phyloP scores from a whole-genome alignment of 495 filamentous ascomycete species.

The Penicillium egyptiacum region DNA sequence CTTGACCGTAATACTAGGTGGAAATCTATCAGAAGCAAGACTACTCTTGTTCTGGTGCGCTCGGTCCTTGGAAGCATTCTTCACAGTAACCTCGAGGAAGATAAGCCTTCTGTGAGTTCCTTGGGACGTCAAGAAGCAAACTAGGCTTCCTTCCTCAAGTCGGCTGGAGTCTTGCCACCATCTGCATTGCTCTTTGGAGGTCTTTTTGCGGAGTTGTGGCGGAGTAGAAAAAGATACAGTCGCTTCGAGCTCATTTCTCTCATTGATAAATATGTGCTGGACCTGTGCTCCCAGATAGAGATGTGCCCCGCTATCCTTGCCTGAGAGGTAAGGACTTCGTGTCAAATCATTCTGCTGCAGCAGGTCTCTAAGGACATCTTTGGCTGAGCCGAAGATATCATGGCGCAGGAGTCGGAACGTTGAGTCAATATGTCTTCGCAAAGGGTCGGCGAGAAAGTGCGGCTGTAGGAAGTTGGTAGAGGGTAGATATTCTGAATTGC shows the following conservation, averaged over 20 bases:
- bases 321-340: constrained; percentile 4
- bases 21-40: constrained; percentile 12
- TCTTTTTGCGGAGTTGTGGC: constrained; percentile 10
- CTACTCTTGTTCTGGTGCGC: constrained; percentile 8
- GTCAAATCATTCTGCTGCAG: constrained; percentile 27
- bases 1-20: constrained; percentile 17
- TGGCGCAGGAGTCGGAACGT: constrained; percentile 19
- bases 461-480: constrained; percentile 17
- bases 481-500: constrained; percentile 16
- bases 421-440: constrained; percentile 17
- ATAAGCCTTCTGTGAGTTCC: constrained; percentile 5
- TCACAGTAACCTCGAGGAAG: constrained; percentile 16
- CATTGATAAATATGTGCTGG: constrained; percentile 15
- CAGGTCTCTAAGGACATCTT: constrained; percentile 15
- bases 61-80: constrained; percentile 12
- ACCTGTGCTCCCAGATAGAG: constrained; percentile 12
- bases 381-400: constrained; percentile 17
- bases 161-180: constrained; percentile 19
- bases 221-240: constrained; percentile 13
- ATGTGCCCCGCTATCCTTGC: constrained; percentile 13
- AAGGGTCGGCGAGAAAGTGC: constrained; percentile 11
- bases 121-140: constrained; percentile 15
- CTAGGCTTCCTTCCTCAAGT: constrained; percentile 17
- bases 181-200: constrained; percentile 11
- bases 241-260: constrained; percentile 17